These are phyloP conservation scores for Lycium barbarum DNA, from an alignment of 257 asterid species.

Conservation along the genomic window DNA sequence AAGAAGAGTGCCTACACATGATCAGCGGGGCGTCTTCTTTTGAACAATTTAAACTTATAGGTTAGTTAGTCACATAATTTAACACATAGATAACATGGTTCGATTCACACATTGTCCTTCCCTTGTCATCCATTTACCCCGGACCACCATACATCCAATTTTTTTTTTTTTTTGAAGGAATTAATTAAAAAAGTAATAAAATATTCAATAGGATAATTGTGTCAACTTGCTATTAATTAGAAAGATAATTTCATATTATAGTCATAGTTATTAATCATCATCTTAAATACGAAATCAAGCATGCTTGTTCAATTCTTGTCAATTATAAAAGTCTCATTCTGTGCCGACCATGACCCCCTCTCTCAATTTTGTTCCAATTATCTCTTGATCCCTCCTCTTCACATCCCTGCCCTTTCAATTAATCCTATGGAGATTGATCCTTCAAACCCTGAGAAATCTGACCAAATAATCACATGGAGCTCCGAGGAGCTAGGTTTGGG, in stretches of 20 bases:
- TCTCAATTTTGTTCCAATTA: background rate
- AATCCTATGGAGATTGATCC: conserved; percentile 48
- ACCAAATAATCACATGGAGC: conserved; percentile 31
- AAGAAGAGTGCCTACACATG: too few relatives aligned
- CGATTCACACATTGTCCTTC: background rate
- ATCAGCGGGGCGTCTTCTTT: background rate
- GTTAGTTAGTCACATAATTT: background rate
- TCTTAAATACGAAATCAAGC: conserved; percentile 42
- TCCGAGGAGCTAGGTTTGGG: conserved; percentile 31
- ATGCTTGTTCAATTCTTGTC: conserved; percentile 48
- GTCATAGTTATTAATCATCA: conserved; percentile 31
- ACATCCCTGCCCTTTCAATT: background rate
- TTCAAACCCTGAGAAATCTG: conserved; percentile 24
- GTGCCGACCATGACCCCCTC: conserved; percentile 55
- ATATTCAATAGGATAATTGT: background rate
- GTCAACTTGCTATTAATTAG: conserved; percentile 30
- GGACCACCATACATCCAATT: background rate
- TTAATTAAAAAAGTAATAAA: background rate
- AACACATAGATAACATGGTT: background rate
- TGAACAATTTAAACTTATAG: background rate
- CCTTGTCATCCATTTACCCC: background rate
- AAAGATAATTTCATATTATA: conserved; percentile 10
- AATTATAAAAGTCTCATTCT: conserved; percentile 27
- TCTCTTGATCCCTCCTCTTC: conserved; percentile 8
- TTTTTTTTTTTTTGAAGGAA: background rate